A percentile compares a stretch with the other conserved stretches of the same genome.
Evolutionary conservation across 345 rosid species (phyloP).

Genomic region (Chamaenerion angustifolium): DNA sequence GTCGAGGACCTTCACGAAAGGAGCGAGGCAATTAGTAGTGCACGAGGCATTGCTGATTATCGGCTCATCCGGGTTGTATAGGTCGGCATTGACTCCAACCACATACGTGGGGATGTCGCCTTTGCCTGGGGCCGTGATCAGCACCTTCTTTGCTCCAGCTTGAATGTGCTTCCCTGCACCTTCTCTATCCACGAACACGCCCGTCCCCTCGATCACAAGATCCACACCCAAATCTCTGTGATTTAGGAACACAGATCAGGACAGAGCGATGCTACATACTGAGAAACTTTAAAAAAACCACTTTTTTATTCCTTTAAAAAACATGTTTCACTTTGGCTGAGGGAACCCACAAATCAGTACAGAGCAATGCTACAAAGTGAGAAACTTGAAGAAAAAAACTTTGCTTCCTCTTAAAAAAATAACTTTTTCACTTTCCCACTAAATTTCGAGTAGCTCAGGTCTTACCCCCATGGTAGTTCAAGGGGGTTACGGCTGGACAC

Average conservation of each 20-base stretch:
- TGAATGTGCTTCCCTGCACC: slow-evolving; percentile 93
- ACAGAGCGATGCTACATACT: no score
- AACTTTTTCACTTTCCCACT: no score
- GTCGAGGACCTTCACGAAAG: slow-evolving; percentile 97
- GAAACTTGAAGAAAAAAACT: no score
- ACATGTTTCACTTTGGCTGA: no score
- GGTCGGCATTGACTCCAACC: slow-evolving; percentile 81
- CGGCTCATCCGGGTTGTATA: slow-evolving; percentile 53
- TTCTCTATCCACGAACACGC: slow-evolving; percentile 87
- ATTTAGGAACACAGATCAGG: no score
- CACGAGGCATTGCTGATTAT: slow-evolving; percentile 98
- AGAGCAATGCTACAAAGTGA: no score
- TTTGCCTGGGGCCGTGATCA: slow-evolving; percentile 94
- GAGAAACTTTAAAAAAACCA: no score
- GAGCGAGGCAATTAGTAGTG: slow-evolving; percentile 99
- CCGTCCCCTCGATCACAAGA: slow-evolving; percentile 92
- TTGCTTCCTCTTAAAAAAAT: no score
- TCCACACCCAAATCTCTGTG: slow-evolving; percentile 62
- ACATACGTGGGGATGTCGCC: slow-evolving; percentile 99
- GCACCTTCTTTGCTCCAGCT: slow-evolving; percentile 96
- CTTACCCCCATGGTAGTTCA: slow-evolving; percentile 84
- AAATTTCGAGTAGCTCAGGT: neutral
- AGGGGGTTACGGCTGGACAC: slow-evolving; percentile 69
- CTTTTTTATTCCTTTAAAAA: no score
- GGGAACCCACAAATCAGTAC: no score